Base-by-base conservation (phyloP, 352 stramenopile species). In the Peronospora tabacina region DNA sequence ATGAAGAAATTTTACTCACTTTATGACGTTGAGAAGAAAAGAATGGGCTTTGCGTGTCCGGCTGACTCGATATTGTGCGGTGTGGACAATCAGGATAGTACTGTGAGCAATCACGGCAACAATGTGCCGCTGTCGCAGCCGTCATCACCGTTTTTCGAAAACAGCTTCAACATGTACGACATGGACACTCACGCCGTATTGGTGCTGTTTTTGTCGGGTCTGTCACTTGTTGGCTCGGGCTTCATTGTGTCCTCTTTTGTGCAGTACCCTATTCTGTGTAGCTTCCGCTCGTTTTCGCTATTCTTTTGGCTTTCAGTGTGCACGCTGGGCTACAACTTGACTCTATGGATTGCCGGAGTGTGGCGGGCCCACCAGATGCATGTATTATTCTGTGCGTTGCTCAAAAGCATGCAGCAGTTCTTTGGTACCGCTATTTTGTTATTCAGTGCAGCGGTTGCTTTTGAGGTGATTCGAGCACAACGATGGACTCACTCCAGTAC, bases 1-100 rank as follows among this genome's bases (percentile, higher is more conserved):
- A 96, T 98, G 82, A 89, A 95, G 54, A 96, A 96, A 60, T 97
- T 95, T 60, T 95, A 96, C 73, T 92, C 85, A 40, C 68, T 97
- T 12, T 97, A 97, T 56, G 82, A 97, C 64, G 87, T 90, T 13
- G 49, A 79, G 42, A 82, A 85, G 33, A 85, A 92, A 52, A 77
- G 82, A 38, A 66, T 96, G 35, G 86, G 80, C 5, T 93, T 97
- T 50, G 85, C 87, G 12, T 90, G 80, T 30, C 39, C 75, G 0
- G 44, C 61, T 1, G 43, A 67, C 38, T 83, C 75, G 49, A 50
- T 44, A 13, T 40, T 72, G 1, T 90, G 78, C 46, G 78, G 78
- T 3, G 44, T 72, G 19, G 51, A 54, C 35, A 22, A 20, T 2
- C 34, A 43, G 12, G 43, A 56, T 11, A 13, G 13, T 39, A 38